These are phyloP conservation scores for Claviceps quebecensis DNA, from an alignment of 2,329 filamentous ascomycete genomes.

Conservation along the genomic window DNA sequence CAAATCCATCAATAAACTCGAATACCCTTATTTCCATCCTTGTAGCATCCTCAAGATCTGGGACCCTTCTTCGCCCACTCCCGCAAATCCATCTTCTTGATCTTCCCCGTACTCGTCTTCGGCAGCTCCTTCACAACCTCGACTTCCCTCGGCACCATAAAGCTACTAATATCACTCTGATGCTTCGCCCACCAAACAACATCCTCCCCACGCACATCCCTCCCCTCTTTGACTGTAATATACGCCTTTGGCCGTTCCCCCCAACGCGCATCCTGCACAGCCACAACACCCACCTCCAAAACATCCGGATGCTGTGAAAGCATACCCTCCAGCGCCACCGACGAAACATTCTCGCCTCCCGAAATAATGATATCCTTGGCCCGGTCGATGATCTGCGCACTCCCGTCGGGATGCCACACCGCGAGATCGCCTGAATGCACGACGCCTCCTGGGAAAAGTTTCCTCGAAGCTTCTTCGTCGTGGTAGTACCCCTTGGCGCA, in stretches of 20 bases:
- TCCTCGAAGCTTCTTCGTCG: conserved; percentile 69
- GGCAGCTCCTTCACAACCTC: conserved; percentile 79
- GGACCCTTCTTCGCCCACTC: conserved; percentile 51
- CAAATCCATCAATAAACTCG: background rate
- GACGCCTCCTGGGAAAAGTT: conserved; percentile 76
- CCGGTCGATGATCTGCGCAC: conserved; percentile 81
- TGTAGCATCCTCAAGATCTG: conserved; percentile 3
- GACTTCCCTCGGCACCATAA: conserved; percentile 66
- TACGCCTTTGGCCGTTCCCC: conserved; percentile 94
- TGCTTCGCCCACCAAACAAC: conserved; percentile 79
- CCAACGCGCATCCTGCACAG: conserved; percentile 79
- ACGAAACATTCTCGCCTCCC: conserved; percentile 93
- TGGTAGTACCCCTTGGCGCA: conserved; percentile 88
- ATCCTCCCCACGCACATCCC: conserved; percentile 34
- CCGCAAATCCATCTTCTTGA: conserved; percentile 85
- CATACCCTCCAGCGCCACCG: conserved; percentile 81
- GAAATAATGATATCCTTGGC: conserved; percentile 98
- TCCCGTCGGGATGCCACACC: conserved; percentile 83
- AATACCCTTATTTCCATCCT: background rate
- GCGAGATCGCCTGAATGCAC: conserved; percentile 85
- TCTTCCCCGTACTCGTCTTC: conserved; percentile 94
- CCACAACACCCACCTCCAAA: conserved; percentile 82
- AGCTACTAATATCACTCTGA: conserved; percentile 68
- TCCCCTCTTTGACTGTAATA: conserved; percentile 63
- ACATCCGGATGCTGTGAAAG: conserved; percentile 77